Conservation (phyloP, 345 rosid species). For the Cardamine occulta region DNA sequence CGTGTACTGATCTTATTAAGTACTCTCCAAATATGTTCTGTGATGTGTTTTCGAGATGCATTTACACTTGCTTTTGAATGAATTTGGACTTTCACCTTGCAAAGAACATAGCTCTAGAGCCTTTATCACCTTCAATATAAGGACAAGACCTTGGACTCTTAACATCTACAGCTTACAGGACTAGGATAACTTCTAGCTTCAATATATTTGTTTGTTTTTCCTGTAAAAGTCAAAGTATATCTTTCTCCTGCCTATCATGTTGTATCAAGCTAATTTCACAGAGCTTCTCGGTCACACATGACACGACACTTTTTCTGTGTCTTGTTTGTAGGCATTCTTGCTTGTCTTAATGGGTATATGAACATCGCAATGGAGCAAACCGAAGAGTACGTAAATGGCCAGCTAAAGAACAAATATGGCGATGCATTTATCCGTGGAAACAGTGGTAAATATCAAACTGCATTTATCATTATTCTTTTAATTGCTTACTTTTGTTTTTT, state of each 20-base stretch:
- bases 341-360: slow-evolving; percentile 86
- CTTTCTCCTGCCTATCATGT: background rate
- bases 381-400: slow-evolving; percentile 85
- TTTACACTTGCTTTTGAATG: background rate
- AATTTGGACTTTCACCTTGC: background rate
- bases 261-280: background rate
- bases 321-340: slow-evolving; percentile 58
- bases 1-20: background rate
- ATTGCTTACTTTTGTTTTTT: background rate
- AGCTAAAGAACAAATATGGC: slow-evolving; percentile 80
- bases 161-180: background rate
- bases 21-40: background rate
- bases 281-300: background rate
- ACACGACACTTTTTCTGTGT: background rate
- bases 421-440: slow-evolving; percentile 92
- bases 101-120: background rate
- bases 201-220: background rate
- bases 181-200: background rate
- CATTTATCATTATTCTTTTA: background rate
- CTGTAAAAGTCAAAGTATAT: background rate
- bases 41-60: background rate
- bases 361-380: slow-evolving; percentile 95
- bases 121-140: background rate
- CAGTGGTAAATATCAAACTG: slow-evolving; percentile 49
- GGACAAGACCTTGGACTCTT: slow-evolving; percentile 4